These are phyloP conservation scores for Penicillium longicatenatum DNA, from an alignment of 495 filamentous ascomycete genomes.

Conservation along the genomic window DNA sequence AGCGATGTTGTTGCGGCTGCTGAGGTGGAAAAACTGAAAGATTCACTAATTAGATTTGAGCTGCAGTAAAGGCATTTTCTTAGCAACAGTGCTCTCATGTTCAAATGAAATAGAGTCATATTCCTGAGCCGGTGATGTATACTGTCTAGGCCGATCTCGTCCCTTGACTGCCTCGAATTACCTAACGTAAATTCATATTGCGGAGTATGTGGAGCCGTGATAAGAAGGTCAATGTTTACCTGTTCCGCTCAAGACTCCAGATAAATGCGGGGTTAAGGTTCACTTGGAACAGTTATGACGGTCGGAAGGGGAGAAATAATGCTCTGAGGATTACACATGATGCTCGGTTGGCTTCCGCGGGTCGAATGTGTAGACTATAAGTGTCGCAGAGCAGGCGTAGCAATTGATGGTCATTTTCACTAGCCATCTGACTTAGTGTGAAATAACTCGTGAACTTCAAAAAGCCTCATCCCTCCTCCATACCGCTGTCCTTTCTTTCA, in stretches of 20 bases:
- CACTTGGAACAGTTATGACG: background rate
- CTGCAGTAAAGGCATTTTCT: background rate
- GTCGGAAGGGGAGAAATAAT: background rate
- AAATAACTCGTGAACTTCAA: too few relatives aligned
- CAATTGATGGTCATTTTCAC: background rate
- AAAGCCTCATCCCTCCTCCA: too few relatives aligned
- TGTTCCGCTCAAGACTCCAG: background rate
- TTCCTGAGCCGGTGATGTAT: background rate
- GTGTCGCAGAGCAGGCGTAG: background rate
- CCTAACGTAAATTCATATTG: constrained; percentile 6
- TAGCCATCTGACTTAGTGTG: background rate
- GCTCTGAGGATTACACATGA: too few relatives aligned
- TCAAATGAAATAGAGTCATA: too few relatives aligned
- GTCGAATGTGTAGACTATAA: background rate
- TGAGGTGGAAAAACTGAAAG: constrained; percentile 2
- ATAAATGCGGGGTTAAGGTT: constrained; percentile 16
- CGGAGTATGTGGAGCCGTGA: background rate
- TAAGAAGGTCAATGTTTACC: background rate
- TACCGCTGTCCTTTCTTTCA: background rate
- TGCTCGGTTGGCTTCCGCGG: background rate
- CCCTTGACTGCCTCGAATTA: constrained; percentile 1
- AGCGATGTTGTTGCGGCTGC: background rate
- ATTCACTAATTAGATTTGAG: background rate
- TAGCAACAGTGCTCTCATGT: too few relatives aligned
- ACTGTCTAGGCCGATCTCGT: constrained; percentile 8